Conservation (phyloP, 2,329 filamentous ascomycete genomes). For the Alternaria ventricosa region DNA sequence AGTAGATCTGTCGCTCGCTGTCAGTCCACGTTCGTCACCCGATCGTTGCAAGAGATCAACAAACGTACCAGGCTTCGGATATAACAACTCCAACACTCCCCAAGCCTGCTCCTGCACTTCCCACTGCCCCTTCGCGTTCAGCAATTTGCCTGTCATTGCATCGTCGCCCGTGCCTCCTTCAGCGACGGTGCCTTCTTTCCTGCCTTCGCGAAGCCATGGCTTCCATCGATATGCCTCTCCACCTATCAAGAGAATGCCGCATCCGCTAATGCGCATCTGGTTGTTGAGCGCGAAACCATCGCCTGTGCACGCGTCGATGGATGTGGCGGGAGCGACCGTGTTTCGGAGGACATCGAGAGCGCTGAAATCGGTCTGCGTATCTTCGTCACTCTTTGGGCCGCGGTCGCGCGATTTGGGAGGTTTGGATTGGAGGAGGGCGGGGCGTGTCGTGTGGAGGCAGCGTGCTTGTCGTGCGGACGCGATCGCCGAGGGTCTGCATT, state of each 20-base stretch:
- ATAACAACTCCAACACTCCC: conserved; percentile 77
- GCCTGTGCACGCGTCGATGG: conserved; percentile 79
- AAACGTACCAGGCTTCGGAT: conserved; percentile 83
- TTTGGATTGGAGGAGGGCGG: conserved; percentile 24
- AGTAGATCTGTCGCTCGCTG: conserved; percentile 70
- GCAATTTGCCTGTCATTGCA: conserved; percentile 55
- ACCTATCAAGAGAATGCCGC: conserved; percentile 78
- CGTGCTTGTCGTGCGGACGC: conserved; percentile 6
- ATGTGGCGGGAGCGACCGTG: conserved; percentile 77
- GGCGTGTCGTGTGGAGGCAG: conserved; percentile 30
- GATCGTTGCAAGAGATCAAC: neutral
- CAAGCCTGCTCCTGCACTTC: conserved; percentile 75
- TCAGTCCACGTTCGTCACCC: conserved; percentile 14
- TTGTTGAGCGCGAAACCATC: conserved; percentile 89
- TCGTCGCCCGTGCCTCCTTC: conserved; percentile 41
- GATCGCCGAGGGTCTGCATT: conserved; percentile 2
- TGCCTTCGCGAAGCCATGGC: conserved; percentile 69
- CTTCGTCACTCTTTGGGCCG: conserved; percentile 66
- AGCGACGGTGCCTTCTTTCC: conserved; percentile 37
- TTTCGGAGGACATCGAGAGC: conserved; percentile 80
- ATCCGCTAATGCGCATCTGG: conserved; percentile 71
- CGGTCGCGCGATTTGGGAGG: conserved; percentile 61
- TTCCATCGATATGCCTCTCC: conserved; percentile 90
- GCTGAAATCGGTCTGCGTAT: conserved; percentile 74
- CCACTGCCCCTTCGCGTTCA: conserved; percentile 82